Percentiles rank a stretch among this genome's conserved stretches.
These are phyloP conservation scores for Hypocrella siamensis DNA, from an alignment of 2,329 filamentous ascomycete genomes.

Conservation along the genomic window DNA sequence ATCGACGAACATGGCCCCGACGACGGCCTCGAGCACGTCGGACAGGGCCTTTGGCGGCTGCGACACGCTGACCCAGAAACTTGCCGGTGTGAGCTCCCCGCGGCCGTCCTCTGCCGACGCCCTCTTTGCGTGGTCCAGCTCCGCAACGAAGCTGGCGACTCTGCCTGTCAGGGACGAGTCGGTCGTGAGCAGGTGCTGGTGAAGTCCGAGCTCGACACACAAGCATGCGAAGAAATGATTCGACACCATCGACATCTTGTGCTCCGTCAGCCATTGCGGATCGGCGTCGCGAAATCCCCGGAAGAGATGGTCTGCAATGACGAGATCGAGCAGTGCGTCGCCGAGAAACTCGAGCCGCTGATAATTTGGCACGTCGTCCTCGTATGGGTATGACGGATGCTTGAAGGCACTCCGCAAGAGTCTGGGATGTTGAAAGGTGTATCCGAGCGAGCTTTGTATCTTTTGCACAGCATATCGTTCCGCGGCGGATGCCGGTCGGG, in stretches of 20 bases:
- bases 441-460: constrained; percentile 41
- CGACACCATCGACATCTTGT: constrained; percentile 98
- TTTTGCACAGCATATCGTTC: constrained; percentile 53
- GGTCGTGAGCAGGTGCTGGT: constrained; percentile 52
- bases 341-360: constrained; percentile 87
- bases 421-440: constrained; percentile 57
- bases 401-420: constrained; percentile 74
- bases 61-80: constrained; percentile 53
- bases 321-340: constrained; percentile 77
- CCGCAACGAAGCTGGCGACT: constrained; percentile 38
- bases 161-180: constrained; percentile 22
- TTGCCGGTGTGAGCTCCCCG: constrained; percentile 19
- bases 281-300: constrained; percentile 61
- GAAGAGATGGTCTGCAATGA: constrained; percentile 70
- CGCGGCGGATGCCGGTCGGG: constrained; percentile 40
- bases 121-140: constrained; percentile 35
- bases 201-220: constrained; percentile 62
- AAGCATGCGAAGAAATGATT: constrained; percentile 86
- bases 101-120: constrained; percentile 15
- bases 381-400: constrained; percentile 74
- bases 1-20: constrained; percentile 87
- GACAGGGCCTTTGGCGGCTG: constrained; percentile 61
- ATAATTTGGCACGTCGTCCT: constrained; percentile 61
- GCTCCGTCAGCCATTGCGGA: constrained; percentile 93
- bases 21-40: constrained; percentile 76